Conservation (phyloP, 116 monocot species). For the Cymodocea nodosa region DNA sequence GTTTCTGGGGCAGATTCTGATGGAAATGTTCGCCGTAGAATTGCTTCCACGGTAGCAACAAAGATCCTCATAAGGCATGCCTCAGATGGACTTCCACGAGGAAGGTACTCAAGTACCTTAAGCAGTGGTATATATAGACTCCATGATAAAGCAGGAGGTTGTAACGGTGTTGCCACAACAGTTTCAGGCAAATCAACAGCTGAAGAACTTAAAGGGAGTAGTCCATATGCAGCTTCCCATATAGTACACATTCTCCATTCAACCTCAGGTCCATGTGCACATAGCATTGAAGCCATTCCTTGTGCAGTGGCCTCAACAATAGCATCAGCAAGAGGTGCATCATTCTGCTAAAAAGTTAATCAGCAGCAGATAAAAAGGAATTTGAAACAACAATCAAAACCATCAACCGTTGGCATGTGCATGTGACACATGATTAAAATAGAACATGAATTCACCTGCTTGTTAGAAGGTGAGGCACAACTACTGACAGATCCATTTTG, state of each 20-base stretch:
- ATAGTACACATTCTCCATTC: slow-evolving; percentile 99
- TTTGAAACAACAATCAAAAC: not conserved
- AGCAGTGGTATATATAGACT: slow-evolving; percentile 76
- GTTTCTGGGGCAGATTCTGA: slow-evolving; percentile 31
- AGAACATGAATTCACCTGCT: slow-evolving; percentile 37
- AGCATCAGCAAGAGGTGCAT: slow-evolving; percentile 57
- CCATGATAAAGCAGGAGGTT: slow-evolving; percentile 91
- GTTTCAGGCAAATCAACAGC: slow-evolving; percentile 95
- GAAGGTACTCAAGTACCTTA: slow-evolving; percentile 90
- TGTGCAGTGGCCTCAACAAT: slow-evolving; percentile 92
- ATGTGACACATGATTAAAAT: not conserved
- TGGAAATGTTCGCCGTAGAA: slow-evolving; percentile 79
- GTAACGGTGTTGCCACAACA: slow-evolving; percentile 80
- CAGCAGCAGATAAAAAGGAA: not conserved
- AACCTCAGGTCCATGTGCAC: slow-evolving; percentile 96
- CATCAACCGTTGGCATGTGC: not conserved
- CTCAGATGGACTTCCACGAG: slow-evolving; percentile 94
- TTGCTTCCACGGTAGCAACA: slow-evolving; percentile 93
- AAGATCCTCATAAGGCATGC: slow-evolving; percentile 98
- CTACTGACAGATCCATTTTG: slow-evolving; percentile 46
- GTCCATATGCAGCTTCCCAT: slow-evolving; percentile 99
- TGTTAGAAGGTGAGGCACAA: slow-evolving; percentile 33
- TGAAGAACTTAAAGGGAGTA: slow-evolving; percentile 87
- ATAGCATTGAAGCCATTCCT: slow-evolving; percentile 94
- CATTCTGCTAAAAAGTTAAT: slow-evolving; percentile 31